Evolutionary conservation across 108 stramenopile genomes (phyloP).

Genomic region (Discostella pseudostelligera): DNA sequence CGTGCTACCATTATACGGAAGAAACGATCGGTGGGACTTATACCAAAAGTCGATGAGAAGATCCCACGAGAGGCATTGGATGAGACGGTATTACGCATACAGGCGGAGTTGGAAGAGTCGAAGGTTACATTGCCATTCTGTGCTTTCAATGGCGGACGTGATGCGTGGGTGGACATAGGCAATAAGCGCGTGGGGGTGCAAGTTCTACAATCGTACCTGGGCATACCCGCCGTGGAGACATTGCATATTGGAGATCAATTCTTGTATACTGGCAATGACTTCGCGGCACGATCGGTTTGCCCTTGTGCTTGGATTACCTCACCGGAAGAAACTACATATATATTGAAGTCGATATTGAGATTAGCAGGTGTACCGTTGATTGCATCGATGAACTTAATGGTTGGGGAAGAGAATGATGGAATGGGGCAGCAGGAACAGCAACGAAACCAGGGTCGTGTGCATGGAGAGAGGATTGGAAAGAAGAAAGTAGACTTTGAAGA

Average conservation of each 20-base stretch:
- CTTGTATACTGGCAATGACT: conserved; percentile 91
- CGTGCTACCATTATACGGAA: conserved; percentile 80
- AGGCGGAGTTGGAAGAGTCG: conserved; percentile 59
- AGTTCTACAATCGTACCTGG: conserved; percentile 76
- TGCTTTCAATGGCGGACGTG: conserved; percentile 92
- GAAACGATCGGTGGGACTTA: conserved; percentile 84
- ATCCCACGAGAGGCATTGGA: conserved; percentile 88
- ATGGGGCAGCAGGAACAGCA: neutral
- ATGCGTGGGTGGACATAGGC: conserved; percentile 93
- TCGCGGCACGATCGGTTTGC: conserved; percentile 78
- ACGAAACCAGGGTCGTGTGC: too few relatives aligned
- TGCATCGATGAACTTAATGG: conserved; percentile 29
- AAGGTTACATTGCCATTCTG: conserved; percentile 75
- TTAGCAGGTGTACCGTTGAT: conserved; percentile 64
- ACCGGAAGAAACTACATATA: conserved; percentile 91
- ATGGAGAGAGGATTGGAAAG: neutral
- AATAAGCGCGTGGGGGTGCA: conserved; percentile 92
- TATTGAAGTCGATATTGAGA: conserved; percentile 80
- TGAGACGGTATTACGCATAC: conserved; percentile 82
- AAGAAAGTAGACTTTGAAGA: conserved; percentile 17
- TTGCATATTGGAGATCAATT: conserved; percentile 74
- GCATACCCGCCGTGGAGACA: conserved; percentile 66
- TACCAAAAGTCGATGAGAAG: conserved; percentile 55
- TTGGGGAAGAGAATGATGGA: conserved; percentile 13
- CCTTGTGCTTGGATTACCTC: conserved; percentile 92